Base-by-base conservation (phyloP, 768 basidiomycete genomes). In the Amanita thiersii region DNA sequence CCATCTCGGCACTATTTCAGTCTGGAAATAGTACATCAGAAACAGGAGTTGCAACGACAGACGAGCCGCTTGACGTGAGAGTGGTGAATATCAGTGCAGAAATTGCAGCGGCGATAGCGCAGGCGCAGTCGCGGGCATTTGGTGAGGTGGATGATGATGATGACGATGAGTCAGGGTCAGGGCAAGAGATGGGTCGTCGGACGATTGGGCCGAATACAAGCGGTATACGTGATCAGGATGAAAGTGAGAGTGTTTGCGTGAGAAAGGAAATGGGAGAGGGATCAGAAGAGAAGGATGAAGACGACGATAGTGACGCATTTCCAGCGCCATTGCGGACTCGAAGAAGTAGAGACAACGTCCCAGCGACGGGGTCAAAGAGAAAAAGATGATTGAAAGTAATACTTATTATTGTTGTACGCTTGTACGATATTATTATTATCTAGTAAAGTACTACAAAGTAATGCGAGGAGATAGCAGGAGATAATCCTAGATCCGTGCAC, bases 11-110 rank as follows among this genome's bases (percentile, higher is more conserved):
- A 2, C 57, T 86, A 35, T 73, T 86, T 38, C 74, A 79, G 47
- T 66, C 73, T 2, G 70, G 64, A 35, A 58, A 61, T 9, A 57
- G 60, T 43, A 48, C 51, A 34, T 53, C 60, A 37, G 48, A 60
- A 7, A 43, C 63, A 29, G 52, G 57, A 6, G 54, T 52, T 14
- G 59, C 60, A 9, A 35, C 57, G 28, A 18, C 10, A 19, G 68
- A 70, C 43, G 70, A 73, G 45, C 71, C 72, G 9, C 58, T 85
- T 39, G 81, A 81, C 47, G 69, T 70, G 18, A 74, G 76, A 11
- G 77, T 86, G 12, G 82, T 81, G n/a, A 82, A 74, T 45, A 82
- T 88, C 48, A 85, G 81, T 44, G 81, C 79, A 4, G 85, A 84
- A 55, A 81, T 88, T 46, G 85, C 84, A 6, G 83, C 83, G 18